A percentile compares a stretch with the other conserved stretches of the same genome.
Conservation (phyloP, 179 eudicot genomes). For the Sideroxylon spinosum region DNA sequence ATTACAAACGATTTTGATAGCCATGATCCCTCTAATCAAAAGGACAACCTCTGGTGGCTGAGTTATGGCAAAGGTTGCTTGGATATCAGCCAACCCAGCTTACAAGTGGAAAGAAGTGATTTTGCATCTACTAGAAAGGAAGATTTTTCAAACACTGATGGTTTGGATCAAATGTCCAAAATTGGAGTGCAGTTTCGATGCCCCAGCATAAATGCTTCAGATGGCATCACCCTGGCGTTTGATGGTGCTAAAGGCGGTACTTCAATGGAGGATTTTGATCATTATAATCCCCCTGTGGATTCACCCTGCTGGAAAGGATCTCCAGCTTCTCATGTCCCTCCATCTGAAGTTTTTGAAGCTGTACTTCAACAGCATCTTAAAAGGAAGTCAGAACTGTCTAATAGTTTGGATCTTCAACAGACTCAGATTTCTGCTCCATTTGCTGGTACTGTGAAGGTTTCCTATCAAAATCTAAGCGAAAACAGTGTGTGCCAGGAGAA, state of each 20-base stretch:
- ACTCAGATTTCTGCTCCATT: constrained; percentile 24
- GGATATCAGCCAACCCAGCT: constrained; percentile 21
- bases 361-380: constrained; percentile 23
- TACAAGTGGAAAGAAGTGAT: constrained; percentile 26
- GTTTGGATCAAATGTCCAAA: constrained; percentile 17
- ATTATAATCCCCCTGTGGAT: constrained; percentile 60
- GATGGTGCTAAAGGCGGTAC: constrained; percentile 33
- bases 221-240: constrained; percentile 25
- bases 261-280: constrained; percentile 45
- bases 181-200: constrained; percentile 27
- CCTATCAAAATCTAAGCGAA: constrained; percentile 9
- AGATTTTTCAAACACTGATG: constrained; percentile 21
- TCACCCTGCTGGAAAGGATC: constrained; percentile 99
- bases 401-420: constrained; percentile 25
- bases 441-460: constrained; percentile 23
- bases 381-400: constrained; percentile 29
- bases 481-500: constrained; percentile 8
- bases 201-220: constrained; percentile 27
- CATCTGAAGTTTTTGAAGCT: constrained; percentile 32
- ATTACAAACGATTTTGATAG: constrained; percentile 21
- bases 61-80: constrained; percentile 17
- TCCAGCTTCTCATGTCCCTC: constrained; percentile 40
- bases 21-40: constrained; percentile 22
- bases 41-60: constrained; percentile 27
- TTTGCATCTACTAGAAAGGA: constrained; percentile 25